These are phyloP conservation scores for Lactarius sanguifluus DNA, from an alignment of 768 basidiomycete genomes.

Conservation along the genomic window DNA sequence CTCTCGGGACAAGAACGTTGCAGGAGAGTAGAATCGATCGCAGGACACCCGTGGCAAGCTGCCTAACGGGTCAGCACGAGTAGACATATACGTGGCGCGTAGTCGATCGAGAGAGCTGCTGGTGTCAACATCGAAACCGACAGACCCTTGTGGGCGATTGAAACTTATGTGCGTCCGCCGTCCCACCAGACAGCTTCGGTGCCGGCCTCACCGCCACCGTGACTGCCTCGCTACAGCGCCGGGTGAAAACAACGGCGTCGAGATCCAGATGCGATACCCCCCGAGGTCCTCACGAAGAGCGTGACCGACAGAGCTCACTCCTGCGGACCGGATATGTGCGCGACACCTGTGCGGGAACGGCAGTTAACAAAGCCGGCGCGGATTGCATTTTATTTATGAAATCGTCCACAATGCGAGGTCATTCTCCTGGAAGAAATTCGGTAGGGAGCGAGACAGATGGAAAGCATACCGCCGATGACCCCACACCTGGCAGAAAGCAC, in stretches of 20 bases:
- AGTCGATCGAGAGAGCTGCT: too few species aligned
- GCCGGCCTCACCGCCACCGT: slow-evolving; percentile 7
- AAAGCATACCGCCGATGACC: slow-evolving; percentile 69
- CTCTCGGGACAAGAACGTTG: too few species aligned
- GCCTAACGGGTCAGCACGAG: too few species aligned
- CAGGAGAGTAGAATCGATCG: too few species aligned
- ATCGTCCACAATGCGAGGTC: too few species aligned
- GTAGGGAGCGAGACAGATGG: neutral
- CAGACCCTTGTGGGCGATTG: too few species aligned
- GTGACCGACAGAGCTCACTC: slow-evolving; percentile 82
- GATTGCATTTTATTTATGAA: too few species aligned
- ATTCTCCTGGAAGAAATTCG: neutral
- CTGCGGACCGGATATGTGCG: slow-evolving; percentile 66
- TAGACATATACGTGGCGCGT: too few species aligned
- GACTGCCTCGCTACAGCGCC: slow-evolving; percentile 24
- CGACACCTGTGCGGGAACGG: slow-evolving; percentile 72
- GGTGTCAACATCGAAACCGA: too few species aligned
- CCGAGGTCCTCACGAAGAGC: slow-evolving; percentile 44
- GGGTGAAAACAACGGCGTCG: too few species aligned
- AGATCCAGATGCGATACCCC: slow-evolving; percentile 44
- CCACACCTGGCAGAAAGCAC: slow-evolving; percentile 31
- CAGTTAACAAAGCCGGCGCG: slow-evolving; percentile 45
- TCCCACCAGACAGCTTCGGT: slow-evolving; percentile 11
- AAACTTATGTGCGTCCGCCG: too few species aligned
- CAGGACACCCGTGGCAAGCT: too few species aligned